These are phyloP conservation scores for Bullera alba DNA, from an alignment of 768 basidiomycete species.

Conservation along the genomic window DNA sequence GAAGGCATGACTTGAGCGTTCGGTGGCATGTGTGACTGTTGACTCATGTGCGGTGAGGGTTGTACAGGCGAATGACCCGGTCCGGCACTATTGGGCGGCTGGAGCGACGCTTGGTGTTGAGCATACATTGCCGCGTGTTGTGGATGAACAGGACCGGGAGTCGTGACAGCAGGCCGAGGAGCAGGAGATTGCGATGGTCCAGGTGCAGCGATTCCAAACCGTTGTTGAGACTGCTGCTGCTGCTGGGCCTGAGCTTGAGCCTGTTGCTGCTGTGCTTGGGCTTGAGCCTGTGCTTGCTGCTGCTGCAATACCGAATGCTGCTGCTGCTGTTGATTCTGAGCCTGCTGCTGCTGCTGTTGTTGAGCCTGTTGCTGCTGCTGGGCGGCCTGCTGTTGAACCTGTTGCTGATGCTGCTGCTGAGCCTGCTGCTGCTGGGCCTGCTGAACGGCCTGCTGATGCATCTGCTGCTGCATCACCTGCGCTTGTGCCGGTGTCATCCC, in stretches of 20 bases:
- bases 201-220: background rate
- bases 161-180: background rate
- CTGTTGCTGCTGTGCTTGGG: slow-evolving; percentile 11
- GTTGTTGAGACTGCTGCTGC: slow-evolving; percentile 7
- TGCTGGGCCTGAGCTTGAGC: slow-evolving; percentile 7
- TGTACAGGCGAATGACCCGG: too few species aligned
- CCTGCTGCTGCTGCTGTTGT: slow-evolving; percentile 12
- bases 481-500: slow-evolving; percentile 22
- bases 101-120: too few species aligned
- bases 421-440: slow-evolving; percentile 3
- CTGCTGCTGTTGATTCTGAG: slow-evolving; percentile 18
- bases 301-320: slow-evolving; percentile 14
- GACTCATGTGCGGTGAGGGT: too few species aligned
- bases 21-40: too few species aligned
- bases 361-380: slow-evolving; percentile 12
- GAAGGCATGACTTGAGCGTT: too few species aligned
- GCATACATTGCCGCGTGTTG: too few species aligned
- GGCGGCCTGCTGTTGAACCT: slow-evolving; percentile 2
- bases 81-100: too few species aligned
- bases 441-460: slow-evolving; percentile 20
- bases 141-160: too few species aligned
- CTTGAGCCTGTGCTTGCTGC: slow-evolving; percentile 4
- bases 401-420: slow-evolving; percentile 10
- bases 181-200: background rate
- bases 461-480: slow-evolving; percentile 30